Conservation (phyloP, 1,284 basidiomycete species). For the Apiotrichum laibachii region DNA sequence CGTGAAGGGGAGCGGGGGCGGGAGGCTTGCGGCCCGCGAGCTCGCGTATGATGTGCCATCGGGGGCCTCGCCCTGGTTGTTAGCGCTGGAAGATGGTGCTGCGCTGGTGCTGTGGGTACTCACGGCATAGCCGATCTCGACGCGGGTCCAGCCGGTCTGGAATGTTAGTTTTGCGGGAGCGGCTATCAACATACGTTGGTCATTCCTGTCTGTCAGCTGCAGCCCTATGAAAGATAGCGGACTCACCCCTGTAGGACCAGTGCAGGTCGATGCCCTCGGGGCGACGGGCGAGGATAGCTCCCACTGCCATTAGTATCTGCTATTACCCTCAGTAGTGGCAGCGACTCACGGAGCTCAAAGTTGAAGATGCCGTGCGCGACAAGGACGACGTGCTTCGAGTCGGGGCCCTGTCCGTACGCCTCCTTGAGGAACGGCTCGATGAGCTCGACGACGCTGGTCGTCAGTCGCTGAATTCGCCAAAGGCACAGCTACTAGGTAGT, state of each 20-base stretch:
- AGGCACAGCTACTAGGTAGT: too few species aligned
- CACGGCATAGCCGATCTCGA: slow-evolving; percentile 50
- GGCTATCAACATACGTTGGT: slow-evolving; percentile 42
- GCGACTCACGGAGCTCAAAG: slow-evolving; percentile 43
- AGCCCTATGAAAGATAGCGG: background rate
- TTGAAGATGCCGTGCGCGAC: slow-evolving; percentile 54
- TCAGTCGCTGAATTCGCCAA: background rate
- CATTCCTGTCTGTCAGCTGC: slow-evolving; percentile 38
- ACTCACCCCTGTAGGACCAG: slow-evolving; percentile 48
- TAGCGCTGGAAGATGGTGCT: background rate
- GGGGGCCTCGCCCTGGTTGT: slow-evolving; percentile 4
- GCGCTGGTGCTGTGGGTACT: slow-evolving; percentile 4
- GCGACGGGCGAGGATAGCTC: slow-evolving; percentile 39
- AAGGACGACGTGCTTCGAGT: slow-evolving; percentile 38
- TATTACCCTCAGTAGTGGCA: too few species aligned
- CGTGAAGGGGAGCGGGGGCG: slow-evolving; percentile 32
- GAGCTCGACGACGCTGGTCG: slow-evolving; percentile 37
- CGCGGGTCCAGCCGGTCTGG: slow-evolving; percentile 54
- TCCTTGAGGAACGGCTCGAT: slow-evolving; percentile 43
- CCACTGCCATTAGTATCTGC: background rate
- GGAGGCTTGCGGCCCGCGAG: background rate
- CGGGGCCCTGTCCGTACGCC: slow-evolving; percentile 26
- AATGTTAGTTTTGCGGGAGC: slow-evolving; percentile 2
- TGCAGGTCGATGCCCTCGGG: slow-evolving; percentile 40
- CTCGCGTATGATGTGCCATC: background rate